Base-by-base conservation (phyloP, 1,139 yeast genomes). In the Sugiyamaella novakii region DNA sequence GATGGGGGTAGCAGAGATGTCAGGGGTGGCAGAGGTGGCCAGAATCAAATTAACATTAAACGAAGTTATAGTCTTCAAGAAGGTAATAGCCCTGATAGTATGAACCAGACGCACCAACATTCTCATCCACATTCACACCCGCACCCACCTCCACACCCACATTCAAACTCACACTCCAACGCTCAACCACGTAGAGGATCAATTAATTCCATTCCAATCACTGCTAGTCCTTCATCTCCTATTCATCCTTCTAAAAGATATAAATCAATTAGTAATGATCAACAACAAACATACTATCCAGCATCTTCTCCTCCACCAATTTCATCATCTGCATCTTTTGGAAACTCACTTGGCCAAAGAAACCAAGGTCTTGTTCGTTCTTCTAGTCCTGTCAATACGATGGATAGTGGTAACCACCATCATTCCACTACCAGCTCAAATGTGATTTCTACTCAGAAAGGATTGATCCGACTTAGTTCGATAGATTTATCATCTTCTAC, bases 291-390 rank as follows among this genome's bases (percentile, higher is more conserved):
- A n/a, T 52, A 49, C 17, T 54, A 54, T 35, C 52, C 52, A 18
- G 56, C 56, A 28, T 54, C 56, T 10, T 49, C 53, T 3, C 56
- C 56, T 3, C 54, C 56, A 10, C 51, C 51, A 22, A 6, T 47
- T 11, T 29, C 49, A 5, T 22, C 43, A 5, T 25, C 42, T 3
- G 5, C 21, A 12, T 36, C 44, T 11, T 25, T 21, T 30, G 46
- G 21, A 11, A 21, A 29, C 15, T 21, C 36, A n/a, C 24, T 29
- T 10, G 11, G 22, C 1, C 44, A 19, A 21, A 38, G 24, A 17
- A 27, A 24, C 15, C 36, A 30, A 5, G 22, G 24, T 33, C 33
- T 18, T 14, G 21, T 24, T 14, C 46, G 34, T 18, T 38, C 46
- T 15, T 33, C 39, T 11, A 42, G 46, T 15, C 46, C 46, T 25